These are phyloP conservation scores for Williopsis jadinii DNA, from an alignment of 1,139 yeast species.

Conservation along the genomic window DNA sequence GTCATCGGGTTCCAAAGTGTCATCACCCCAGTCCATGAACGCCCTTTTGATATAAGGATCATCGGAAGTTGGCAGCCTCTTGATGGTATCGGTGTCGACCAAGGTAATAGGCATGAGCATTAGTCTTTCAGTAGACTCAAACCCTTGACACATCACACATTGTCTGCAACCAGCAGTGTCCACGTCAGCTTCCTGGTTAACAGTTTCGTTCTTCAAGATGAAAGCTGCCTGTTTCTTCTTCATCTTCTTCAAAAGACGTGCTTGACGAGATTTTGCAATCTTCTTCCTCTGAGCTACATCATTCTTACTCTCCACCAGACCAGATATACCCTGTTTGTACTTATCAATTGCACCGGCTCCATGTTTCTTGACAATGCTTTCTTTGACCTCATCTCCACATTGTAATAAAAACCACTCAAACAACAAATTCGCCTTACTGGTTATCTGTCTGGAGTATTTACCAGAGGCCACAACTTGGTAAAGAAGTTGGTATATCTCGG, in stretches of 20 bases:
- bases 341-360: slow-evolving; percentile 47
- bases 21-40: slow-evolving; percentile 40
- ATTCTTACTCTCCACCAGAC: slow-evolving; percentile 38
- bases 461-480: slow-evolving; percentile 42
- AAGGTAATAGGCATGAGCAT: slow-evolving; percentile 51
- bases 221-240: slow-evolving; percentile 71
- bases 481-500: slow-evolving; percentile 51
- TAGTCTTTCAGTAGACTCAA: slow-evolving; percentile 34
- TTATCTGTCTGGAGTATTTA: slow-evolving; percentile 41
- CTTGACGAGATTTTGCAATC: slow-evolving; percentile 58
- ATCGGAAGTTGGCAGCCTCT: slow-evolving; percentile 38
- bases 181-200: slow-evolving; percentile 21
- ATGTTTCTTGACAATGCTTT: slow-evolving; percentile 46
- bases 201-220: slow-evolving; percentile 39
- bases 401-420: slow-evolving; percentile 42
- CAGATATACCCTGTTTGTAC: slow-evolving; percentile 40
- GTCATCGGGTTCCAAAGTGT: slow-evolving; percentile 31
- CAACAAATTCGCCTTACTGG: slow-evolving; percentile 48
- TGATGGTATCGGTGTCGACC: slow-evolving; percentile 34
- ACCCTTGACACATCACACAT: slow-evolving; percentile 66
- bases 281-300: slow-evolving; percentile 48
- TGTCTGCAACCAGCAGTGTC: slow-evolving; percentile 19
- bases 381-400: slow-evolving; percentile 40
- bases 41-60: slow-evolving; percentile 46
- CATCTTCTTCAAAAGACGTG: slow-evolving; percentile 69